These are phyloP conservation scores for Trypanosoma boissoni DNA, from an alignment of 208 protist species.

Conservation along the genomic window DNA sequence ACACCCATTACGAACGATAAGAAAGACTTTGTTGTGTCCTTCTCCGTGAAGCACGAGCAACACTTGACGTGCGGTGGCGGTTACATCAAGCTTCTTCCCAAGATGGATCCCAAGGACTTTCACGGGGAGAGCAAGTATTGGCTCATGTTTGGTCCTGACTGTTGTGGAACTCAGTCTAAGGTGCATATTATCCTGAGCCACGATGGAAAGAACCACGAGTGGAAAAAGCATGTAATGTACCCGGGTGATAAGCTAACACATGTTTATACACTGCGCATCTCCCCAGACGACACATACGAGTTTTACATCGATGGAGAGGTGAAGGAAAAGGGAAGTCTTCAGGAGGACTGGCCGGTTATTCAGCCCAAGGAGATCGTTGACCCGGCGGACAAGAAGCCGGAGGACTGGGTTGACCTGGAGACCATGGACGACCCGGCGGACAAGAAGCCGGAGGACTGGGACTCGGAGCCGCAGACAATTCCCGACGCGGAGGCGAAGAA, in stretches of 20 bases:
- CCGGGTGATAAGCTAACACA: slow-evolving; percentile 86
- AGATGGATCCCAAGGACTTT: slow-evolving; percentile 76
- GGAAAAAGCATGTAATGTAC: slow-evolving; percentile 60
- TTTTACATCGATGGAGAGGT: slow-evolving; percentile 82
- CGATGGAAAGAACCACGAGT: slow-evolving; percentile 90
- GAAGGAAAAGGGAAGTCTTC: slow-evolving; percentile 61
- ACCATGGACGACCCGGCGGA: slow-evolving; percentile 86
- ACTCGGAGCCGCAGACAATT: slow-evolving; percentile 72
- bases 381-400: slow-evolving; percentile 76
- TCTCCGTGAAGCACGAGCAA: slow-evolving; percentile 91
- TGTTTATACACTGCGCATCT: slow-evolving; percentile 92
- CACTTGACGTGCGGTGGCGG: slow-evolving; percentile 90
- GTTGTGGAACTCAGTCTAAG: slow-evolving; percentile 78
- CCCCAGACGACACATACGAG: slow-evolving; percentile 91
- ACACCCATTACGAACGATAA: slow-evolving; percentile 73
- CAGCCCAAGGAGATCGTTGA: slow-evolving; percentile 81
- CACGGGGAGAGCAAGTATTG: slow-evolving; percentile 85
- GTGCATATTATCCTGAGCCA: slow-evolving; percentile 95
- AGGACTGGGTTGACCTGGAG: slow-evolving; percentile 79
- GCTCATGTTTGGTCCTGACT: slow-evolving; percentile 97
- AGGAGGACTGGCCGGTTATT: slow-evolving; percentile 91
- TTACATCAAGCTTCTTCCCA: slow-evolving; percentile 93
- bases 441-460: slow-evolving; percentile 92
- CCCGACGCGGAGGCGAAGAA: slow-evolving; percentile 88
- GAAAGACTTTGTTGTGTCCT: slow-evolving; percentile 91